phyloP scores from a whole-genome alignment of 768 basidiomycete species.

The Hygrophorus russula region DNA sequence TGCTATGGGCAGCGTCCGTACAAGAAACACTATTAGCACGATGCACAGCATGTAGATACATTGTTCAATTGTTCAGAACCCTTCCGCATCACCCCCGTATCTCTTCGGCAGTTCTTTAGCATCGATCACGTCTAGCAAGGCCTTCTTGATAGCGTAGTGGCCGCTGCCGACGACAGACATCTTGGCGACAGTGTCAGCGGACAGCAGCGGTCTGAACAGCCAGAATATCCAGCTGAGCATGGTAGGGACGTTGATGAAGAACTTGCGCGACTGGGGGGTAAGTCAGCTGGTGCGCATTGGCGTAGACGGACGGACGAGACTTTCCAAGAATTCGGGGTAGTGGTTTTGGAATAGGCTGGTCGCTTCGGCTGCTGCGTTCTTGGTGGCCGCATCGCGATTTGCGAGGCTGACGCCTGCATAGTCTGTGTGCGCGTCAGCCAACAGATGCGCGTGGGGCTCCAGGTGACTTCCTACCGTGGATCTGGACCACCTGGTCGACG shows the following conservation, averaged over 20 bases:
- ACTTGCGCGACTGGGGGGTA: conserved; percentile 29
- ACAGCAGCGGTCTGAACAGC: conserved; percentile 66
- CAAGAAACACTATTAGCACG: too few species aligned
- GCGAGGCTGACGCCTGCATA: conserved; percentile 63
- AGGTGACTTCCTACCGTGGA: conserved; percentile 42
- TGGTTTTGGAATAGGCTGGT: conserved; percentile 64
- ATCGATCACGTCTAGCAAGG: conserved; percentile 47
- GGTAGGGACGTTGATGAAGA: conserved; percentile 74
- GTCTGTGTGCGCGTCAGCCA: conserved; percentile 28
- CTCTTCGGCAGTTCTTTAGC: conserved; percentile 47
- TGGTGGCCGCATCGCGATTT: conserved; percentile 62
- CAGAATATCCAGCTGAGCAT: conserved; percentile 77
- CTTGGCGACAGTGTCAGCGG: conserved; percentile 67
- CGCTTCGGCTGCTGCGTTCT: conserved; percentile 66
- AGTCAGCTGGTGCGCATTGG: not conserved
- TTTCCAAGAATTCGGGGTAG: conserved; percentile 71
- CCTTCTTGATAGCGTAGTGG: conserved; percentile 42
- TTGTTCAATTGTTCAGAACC: too few species aligned
- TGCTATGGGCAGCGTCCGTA: too few species aligned
- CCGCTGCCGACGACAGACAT: conserved; percentile 70
- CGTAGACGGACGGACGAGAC: conserved; percentile 10
- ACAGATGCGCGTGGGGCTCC: not conserved
- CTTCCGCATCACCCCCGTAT: conserved; percentile 60
- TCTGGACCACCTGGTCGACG: conserved; percentile 62
- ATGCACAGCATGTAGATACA: too few species aligned